Evolutionary conservation across 257 asterid genomes (phyloP).

Genomic region (Mitragyna speciosa): DNA sequence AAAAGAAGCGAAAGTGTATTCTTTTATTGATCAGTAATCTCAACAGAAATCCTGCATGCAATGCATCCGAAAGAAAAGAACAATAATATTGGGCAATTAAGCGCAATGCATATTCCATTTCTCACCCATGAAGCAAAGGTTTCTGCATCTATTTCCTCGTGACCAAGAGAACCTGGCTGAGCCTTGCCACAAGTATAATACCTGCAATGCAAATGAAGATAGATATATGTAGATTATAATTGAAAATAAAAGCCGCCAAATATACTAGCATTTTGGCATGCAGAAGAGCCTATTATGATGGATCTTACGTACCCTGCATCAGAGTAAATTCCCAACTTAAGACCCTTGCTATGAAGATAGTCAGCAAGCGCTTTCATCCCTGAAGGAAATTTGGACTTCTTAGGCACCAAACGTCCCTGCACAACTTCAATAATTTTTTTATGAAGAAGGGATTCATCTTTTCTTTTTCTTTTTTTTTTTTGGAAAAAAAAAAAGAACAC

Average conservation of each 20-base stretch:
- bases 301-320: constrained; percentile 97
- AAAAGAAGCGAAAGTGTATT: background rate
- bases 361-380: constrained; percentile 92
- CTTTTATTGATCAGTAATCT: too few relatives aligned
- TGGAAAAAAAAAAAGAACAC: too few relatives aligned
- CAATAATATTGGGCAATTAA: background rate
- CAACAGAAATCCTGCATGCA: background rate
- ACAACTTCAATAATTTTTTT: constrained; percentile 2
- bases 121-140: constrained; percentile 85
- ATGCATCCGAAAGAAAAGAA: background rate
- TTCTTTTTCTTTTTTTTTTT: background rate
- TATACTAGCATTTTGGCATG: background rate
- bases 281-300: background rate
- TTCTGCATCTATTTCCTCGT: constrained; percentile 82
- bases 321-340: constrained; percentile 84
- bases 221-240: background rate
- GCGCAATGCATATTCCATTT: constrained; percentile 13
- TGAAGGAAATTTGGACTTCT: constrained; percentile 77
- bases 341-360: constrained; percentile 88
- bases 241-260: too few relatives aligned
- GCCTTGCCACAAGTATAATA: constrained; percentile 68
- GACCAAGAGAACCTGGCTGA: constrained; percentile 95
- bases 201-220: constrained; percentile 37
- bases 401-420: constrained; percentile 82
- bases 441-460: background rate